phyloP scores from a whole-genome alignment of 306 rosid genomes.

The Calophaca sinica region DNA sequence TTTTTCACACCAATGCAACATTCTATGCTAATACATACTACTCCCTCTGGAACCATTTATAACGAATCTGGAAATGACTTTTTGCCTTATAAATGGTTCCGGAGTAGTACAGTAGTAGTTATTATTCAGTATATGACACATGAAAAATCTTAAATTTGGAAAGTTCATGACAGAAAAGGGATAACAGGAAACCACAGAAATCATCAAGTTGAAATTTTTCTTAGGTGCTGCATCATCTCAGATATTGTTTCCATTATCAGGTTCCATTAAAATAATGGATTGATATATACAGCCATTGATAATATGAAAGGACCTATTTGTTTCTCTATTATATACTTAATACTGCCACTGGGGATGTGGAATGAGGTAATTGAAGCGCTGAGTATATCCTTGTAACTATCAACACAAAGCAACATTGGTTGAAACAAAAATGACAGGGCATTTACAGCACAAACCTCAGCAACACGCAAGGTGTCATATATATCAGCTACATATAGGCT shows the following conservation, averaged over 20 bases:
- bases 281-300: no score
- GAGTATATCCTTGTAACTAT: slow-evolving; percentile 7
- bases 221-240: no score
- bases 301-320: not conserved
- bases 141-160: not conserved
- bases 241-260: no score
- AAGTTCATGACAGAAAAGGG: not conserved
- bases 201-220: not conserved
- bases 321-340: not conserved
- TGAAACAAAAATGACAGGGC: slow-evolving; percentile 17
- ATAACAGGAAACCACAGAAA: not conserved
- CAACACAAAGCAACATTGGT: not conserved
- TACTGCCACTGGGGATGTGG: not conserved
- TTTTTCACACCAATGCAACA: not conserved
- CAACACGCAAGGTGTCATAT: slow-evolving; percentile 66
- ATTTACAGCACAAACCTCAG: slow-evolving; percentile 69
- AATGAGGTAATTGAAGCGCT: not conserved
- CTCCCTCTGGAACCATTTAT: no score
- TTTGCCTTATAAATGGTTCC: no score
- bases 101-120: no score
- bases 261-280: no score
- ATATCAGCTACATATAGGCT: slow-evolving; percentile 77
- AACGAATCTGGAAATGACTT: no score
- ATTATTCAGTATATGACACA: no score
- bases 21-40: not conserved